Base-by-base conservation (phyloP, 768 basidiomycete genomes). In the Cystofilobasidium bisporidii region DNA sequence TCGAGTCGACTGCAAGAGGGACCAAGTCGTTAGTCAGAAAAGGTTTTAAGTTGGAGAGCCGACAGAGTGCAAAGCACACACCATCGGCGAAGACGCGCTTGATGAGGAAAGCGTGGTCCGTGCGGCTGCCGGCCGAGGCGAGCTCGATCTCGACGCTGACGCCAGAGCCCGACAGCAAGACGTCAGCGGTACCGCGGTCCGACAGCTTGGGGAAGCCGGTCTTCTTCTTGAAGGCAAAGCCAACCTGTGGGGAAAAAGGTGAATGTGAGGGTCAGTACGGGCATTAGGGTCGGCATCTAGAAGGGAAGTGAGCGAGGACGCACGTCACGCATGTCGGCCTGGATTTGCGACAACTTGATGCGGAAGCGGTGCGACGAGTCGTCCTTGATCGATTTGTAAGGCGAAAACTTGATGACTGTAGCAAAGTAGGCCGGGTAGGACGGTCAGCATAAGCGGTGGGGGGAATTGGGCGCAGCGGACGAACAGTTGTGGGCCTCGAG, bases 221-320 rank as follows among this genome's bases (percentile, higher is more conserved):
- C 83, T 92, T 93, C 81, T 86, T 89, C 71, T 81, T 82, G 81
- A 89, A 92, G 75, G 87, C 90, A 77, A 98, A 94, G 12, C 88
- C 87, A 18, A 96, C n/a, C n/a, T n/a, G n/a, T n/a, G n/a, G n/a
- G n/a, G n/a, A n/a, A n/a, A n/a, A n/a, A n/a, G n/a, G n/a, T n/a
- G n/a, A n/a, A n/a, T n/a, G n/a, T n/a, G n/a, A n/a, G n/a, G n/a
- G n/a, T n/a, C n/a, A n/a, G n/a, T n/a, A n/a, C n/a, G n/a, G n/a
- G n/a, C n/a, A n/a, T n/a, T n/a, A n/a, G n/a, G n/a, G n/a, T n/a
- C n/a, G n/a, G n/a, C n/a, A n/a, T n/a, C n/a, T n/a, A n/a, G n/a
- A n/a, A n/a, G n/a, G n/a, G n/a, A n/a, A n/a, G n/a, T n/a, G n/a
- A n/a, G n/a, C n/a, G n/a, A n/a, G n/a, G n/a, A n/a, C n/a, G n/a